Base-by-base conservation (phyloP, 192 early-diverging fungal species). In the Mortierella alpina region DNA sequence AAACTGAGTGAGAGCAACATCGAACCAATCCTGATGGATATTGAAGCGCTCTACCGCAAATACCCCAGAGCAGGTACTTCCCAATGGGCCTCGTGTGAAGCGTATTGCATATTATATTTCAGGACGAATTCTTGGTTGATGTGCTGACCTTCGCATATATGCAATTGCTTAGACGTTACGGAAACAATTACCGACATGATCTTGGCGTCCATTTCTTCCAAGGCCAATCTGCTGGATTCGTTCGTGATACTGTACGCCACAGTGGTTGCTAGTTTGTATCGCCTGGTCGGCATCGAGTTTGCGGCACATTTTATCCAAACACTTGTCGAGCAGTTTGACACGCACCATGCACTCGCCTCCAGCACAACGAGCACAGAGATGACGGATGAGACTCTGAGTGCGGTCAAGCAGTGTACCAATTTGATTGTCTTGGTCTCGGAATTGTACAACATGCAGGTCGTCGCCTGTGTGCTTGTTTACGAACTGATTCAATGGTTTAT, bases 171-270 rank as follows among this genome's bases (percentile, higher is more conserved):
- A 93, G 92, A 96, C 82, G 95, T 98, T 13, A 96, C 92, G n/a
- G 87, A 94, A 45, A 94, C 95, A 6, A 85, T 96, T 17, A 94
- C 94, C 1, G 89, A 90, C 11, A 72, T 93, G 49, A 90, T 97
- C 22, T 67, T 98, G 47, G 84, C 90, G 13, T 90, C 92, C 20
- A 92, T 99, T 49, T 88, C 90, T 22, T 92, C 93, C 69, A 94
- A 93, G 65, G 86, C 92, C 60, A 95, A 95, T 80, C 83, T 99
- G 70, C 89, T 97, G 22, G 96, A 96, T 81, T 94, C 95, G 1
- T 98, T 98, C 83, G 88, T 96, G 55, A 91, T 92, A 52, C 89
- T 94, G 15, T 97, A 97, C 73, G 96, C 96, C 2, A 92, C 95
- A 4, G 88, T 98, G 22, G 88, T 97, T 2, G 93, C 92, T 0